Evolutionary conservation across 2,329 filamentous ascomycete genomes (phyloP).

Genomic region (Monilinia fructicola): DNA sequence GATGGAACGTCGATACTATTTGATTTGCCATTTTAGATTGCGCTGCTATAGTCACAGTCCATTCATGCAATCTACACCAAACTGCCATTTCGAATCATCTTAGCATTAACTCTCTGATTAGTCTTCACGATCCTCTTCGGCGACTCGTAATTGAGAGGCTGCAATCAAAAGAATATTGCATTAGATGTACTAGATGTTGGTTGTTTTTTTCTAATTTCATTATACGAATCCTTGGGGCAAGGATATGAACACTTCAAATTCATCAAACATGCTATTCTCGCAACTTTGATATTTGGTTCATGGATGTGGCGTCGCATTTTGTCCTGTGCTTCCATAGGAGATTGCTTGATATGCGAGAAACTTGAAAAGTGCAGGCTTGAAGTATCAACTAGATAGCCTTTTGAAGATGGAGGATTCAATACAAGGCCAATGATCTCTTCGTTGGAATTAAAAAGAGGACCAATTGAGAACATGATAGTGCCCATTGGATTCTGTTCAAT

Average conservation of each 20-base stretch:
- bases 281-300: not conserved
- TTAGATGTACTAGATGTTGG: no score
- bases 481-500: not conserved
- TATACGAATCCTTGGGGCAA: constrained; percentile 7
- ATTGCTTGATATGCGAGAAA: not conserved
- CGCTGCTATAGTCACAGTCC: no score
- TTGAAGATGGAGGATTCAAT: not conserved
- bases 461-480: not conserved
- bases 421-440: not conserved
- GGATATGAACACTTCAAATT: not conserved
- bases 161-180: no score
- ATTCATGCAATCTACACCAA: no score
- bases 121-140: no score
- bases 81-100: no score
- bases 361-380: not conserved
- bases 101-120: no score
- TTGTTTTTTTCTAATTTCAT: constrained; percentile 13
- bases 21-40: no score
- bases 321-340: not conserved
- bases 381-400: not conserved
- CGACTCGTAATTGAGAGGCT: no score
- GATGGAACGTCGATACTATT: no score
- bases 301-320: not conserved
- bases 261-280: not conserved
- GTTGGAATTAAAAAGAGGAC: not conserved